Percentiles rank a stretch among this genome's conserved stretches.
phyloP scores from a whole-genome alignment of 1,284 basidiomycete genomes.

The Cystobasidium sp. region DNA sequence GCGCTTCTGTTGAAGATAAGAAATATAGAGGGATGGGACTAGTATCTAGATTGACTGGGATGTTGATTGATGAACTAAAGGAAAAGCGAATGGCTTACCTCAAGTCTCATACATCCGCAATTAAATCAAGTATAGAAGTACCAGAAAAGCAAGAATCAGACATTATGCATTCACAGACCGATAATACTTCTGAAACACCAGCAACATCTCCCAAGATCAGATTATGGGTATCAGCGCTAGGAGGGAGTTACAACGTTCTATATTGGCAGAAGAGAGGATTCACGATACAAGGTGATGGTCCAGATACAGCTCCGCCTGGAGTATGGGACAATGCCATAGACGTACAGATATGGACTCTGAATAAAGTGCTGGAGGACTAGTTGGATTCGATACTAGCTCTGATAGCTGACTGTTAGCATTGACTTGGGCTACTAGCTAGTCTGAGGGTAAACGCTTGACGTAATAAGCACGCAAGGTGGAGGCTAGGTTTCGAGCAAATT shows the following conservation, averaged over 20 bases:
- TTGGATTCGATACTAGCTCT: neutral
- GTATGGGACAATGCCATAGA: conserved; percentile 22
- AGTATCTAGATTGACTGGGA: conserved; percentile 5
- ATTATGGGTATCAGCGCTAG: conserved; percentile 32
- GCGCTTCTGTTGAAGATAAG: neutral
- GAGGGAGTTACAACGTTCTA: conserved; percentile 5
- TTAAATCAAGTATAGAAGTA: too few relatives aligned
- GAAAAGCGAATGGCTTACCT: neutral
- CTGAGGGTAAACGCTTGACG: too few relatives aligned
- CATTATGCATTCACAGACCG: neutral
- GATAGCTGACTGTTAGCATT: too few relatives aligned
- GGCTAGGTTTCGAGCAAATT: too few relatives aligned
- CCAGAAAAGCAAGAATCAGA: neutral
- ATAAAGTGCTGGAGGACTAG: neutral
- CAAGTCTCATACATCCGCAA: too few relatives aligned
- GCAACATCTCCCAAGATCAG: neutral
- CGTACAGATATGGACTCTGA: conserved; percentile 26
- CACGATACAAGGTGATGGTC: neutral
- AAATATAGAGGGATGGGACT: conserved; percentile 26
- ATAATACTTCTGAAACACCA: neutral
- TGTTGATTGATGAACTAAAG: conserved; percentile 1
- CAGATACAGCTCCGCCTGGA: conserved; percentile 13
- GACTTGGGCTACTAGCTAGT: too few relatives aligned
- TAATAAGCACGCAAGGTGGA: too few relatives aligned
- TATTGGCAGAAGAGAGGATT: conserved; percentile 28